phyloP scores from a whole-genome alignment of 2,329 filamentous ascomycete species.

The Fusarium metavorans region DNA sequence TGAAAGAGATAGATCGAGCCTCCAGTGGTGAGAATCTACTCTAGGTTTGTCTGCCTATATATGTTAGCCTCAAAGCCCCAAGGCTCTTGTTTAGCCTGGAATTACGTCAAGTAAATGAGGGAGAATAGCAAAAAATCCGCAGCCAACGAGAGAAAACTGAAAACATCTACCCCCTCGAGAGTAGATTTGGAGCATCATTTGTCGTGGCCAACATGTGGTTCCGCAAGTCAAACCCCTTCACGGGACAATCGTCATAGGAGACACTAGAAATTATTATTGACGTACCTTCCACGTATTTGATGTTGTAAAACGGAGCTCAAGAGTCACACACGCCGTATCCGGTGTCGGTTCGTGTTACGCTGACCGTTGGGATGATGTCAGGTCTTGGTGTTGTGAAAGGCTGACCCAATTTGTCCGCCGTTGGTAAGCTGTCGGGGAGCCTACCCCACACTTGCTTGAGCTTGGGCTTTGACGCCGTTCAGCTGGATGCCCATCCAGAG shows the following conservation, averaged over 20 bases:
- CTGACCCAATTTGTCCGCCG: constrained; percentile 5
- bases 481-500: background rate
- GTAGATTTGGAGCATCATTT: background rate
- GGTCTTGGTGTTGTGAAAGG: constrained; percentile 19
- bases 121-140: background rate
- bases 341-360: constrained; percentile 13
- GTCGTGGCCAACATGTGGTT: background rate
- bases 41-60: background rate
- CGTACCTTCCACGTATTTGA: constrained; percentile 10
- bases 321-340: constrained; percentile 9
- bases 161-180: background rate
- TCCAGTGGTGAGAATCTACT: background rate
- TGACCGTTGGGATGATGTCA: constrained; percentile 29
- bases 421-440: background rate
- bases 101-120: background rate
- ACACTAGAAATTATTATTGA: background rate
- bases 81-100: background rate
- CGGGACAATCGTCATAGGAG: background rate
- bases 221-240: background rate
- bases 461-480: background rate
- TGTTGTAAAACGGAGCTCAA: constrained; percentile 15
- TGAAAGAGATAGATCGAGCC: background rate
- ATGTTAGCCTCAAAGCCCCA: background rate
- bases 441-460: constrained; percentile 21
- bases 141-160: background rate